Evolutionary conservation across 768 basidiomycete genomes (phyloP).

Genomic region (Lactarius sanguifluus): DNA sequence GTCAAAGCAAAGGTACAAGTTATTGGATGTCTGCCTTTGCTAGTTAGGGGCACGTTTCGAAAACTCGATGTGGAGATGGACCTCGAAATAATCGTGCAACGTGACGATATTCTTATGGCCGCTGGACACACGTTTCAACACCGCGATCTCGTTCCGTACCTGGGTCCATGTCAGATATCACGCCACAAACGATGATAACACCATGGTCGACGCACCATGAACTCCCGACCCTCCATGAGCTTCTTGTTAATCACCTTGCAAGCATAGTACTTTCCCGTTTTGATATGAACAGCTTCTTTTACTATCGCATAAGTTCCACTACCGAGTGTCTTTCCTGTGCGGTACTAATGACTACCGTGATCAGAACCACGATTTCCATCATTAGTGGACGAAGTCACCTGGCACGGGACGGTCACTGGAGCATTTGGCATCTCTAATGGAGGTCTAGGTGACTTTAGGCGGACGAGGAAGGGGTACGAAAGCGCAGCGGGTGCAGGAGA

Average conservation of each 20-base stretch:
- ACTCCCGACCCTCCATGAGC: constrained; percentile 95
- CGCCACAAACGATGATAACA: background rate
- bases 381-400: constrained; percentile 36
- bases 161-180: constrained; percentile 36
- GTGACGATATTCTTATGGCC: constrained; percentile 91
- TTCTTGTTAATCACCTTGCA: constrained; percentile 99
- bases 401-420: constrained; percentile 46
- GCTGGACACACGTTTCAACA: constrained; percentile 90
- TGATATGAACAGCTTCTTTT: constrained; percentile 93
- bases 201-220: constrained; percentile 68
- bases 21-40: constrained; percentile 71
- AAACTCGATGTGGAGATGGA: constrained; percentile 36
- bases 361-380: constrained; percentile 13
- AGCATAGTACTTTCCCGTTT: constrained; percentile 91
- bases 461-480: background rate
- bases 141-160: constrained; percentile 97
- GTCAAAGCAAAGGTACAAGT: constrained; percentile 93
- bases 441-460: constrained; percentile 9
- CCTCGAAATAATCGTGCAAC: constrained; percentile 95
- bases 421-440: constrained; percentile 34
- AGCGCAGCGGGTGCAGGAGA: constrained; percentile 1
- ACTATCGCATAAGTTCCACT: constrained; percentile 95
- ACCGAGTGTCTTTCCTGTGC: constrained; percentile 83
- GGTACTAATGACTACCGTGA: constrained; percentile 52
- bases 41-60: constrained; percentile 3